phyloP scores from a whole-genome alignment of 1,284 basidiomycete genomes.

The Leccinum fallax region DNA sequence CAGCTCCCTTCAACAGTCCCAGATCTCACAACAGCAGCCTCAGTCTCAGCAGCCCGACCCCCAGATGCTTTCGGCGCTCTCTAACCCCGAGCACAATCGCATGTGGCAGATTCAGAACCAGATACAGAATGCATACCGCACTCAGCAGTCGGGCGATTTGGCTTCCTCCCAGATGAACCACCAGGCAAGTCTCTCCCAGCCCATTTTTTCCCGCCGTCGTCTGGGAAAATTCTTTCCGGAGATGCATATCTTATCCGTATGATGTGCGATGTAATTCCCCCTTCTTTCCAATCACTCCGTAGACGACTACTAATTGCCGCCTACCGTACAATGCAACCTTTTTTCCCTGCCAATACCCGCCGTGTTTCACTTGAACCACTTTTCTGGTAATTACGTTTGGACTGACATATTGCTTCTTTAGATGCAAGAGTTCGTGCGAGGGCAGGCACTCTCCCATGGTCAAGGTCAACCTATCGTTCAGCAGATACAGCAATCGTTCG shows the following conservation, averaged over 20 bases:
- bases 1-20: conserved; percentile 49
- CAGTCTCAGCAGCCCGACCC: conserved; percentile 43
- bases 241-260: conserved; percentile 18
- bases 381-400: conserved; percentile 20
- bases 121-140: conserved; percentile 47
- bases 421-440: conserved; percentile 54
- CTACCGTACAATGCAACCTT: conserved; percentile 4
- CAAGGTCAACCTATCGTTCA: conserved; percentile 38
- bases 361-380: conserved; percentile 8
- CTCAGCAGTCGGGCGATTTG: conserved; percentile 46
- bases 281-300: conserved; percentile 15
- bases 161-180: conserved; percentile 41
- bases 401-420: conserved; percentile 34
- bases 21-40: conserved; percentile 42
- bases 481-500: conserved; percentile 46
- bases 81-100: conserved; percentile 48
- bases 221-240: conserved; percentile 20
- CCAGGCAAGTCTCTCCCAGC: conserved; percentile 45
- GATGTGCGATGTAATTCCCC: conserved; percentile 21
- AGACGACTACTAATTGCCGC: conserved; percentile 19
- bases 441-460: conserved; percentile 40
- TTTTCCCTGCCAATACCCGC: neutral
- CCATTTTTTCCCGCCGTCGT: conserved; percentile 15
- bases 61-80: conserved; percentile 44
- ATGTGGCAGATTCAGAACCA: conserved; percentile 62